Evolutionary conservation across 78 protist species (phyloP).

Genomic region (Bigelowiella natans): DNA sequence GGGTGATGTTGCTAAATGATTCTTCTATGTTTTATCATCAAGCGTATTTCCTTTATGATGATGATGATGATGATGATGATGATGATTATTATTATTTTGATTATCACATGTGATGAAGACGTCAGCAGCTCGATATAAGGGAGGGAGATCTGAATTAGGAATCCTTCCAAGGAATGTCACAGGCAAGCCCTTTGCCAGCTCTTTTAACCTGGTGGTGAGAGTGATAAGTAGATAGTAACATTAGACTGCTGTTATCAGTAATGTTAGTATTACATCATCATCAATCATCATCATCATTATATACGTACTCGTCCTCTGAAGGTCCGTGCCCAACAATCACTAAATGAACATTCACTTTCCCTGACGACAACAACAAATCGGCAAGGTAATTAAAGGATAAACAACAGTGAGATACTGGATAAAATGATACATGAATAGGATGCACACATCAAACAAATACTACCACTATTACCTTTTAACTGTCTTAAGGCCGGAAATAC

Average conservation of each 20-base stretch:
- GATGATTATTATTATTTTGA: not conserved
- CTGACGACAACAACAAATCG: not conserved
- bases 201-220: not conserved
- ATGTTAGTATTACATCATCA: too few species aligned
- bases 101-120: constrained; percentile 8
- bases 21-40: too few species aligned
- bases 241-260: too few species aligned
- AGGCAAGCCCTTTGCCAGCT: not conserved
- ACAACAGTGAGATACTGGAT: not conserved
- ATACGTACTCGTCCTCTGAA: too few species aligned
- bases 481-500: too few species aligned
- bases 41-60: not conserved
- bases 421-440: not conserved
- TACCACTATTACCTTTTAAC: too few species aligned
- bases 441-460: too few species aligned
- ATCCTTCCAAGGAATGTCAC: constrained; percentile 13
- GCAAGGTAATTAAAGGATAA: not conserved
- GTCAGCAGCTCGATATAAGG: constrained; percentile 18
- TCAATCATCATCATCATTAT: too few species aligned
- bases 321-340: constrained; percentile 10
- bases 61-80: not conserved
- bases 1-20: too few species aligned
- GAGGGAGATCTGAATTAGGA: not conserved
- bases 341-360: not conserved
- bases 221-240: too few species aligned